Evolutionary conservation across 2,329 filamentous ascomycete genomes (phyloP), one percentile per base, ranked within the genome.

Genomic region (Triangularia setosa): DNA sequence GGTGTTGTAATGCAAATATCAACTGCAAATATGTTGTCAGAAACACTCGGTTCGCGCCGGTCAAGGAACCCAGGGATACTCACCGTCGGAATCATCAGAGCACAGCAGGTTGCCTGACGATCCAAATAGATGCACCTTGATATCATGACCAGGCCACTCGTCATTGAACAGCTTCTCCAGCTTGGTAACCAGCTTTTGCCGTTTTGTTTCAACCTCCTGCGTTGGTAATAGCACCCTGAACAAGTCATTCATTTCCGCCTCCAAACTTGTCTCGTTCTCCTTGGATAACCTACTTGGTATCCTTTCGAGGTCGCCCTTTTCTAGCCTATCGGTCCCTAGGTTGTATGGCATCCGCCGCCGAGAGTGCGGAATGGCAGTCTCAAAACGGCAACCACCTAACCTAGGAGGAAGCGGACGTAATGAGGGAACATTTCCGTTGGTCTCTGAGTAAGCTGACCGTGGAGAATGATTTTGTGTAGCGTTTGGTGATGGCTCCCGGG

Each of bases 1-100:
- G 91, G 83, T 21, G 95, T 98, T 56, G 93, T 96, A 74, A 99
- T 97, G 80, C 95, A 99, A 63, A 99, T 94, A 75, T 99, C 95
- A 75, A 99, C 94, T 97, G 65, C 28, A 62, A 6, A 53, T 48
- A 5, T 48, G 18, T 30, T 40, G 76, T 80, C 67, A 81, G 77
- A 67, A 44, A 27, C n/a, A n/a, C 9, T 35, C 14, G 21, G 25
- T 44, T 18, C 44, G 52, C 14, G 33, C 27, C 52, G 6, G 4
- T 30, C 18, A 21, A n/a, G 14, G 11, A n/a, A 2, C 40, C 57
- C 6, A 9, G 24, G 2, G 33, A 25, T 16, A 81, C 88, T 72
- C 81, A 97, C 93, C 92, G 80, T 99, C 95, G 60, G 95, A 99
- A 74, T 97, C 93, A 76, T 92, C 93, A 33, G 94, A 97, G 77